A percentile compares a stretch with the other conserved stretches of the same genome.
Evolutionary conservation across 352 stramenopile genomes (phyloP).

Genomic region (Globisporangium heterothallicum): DNA sequence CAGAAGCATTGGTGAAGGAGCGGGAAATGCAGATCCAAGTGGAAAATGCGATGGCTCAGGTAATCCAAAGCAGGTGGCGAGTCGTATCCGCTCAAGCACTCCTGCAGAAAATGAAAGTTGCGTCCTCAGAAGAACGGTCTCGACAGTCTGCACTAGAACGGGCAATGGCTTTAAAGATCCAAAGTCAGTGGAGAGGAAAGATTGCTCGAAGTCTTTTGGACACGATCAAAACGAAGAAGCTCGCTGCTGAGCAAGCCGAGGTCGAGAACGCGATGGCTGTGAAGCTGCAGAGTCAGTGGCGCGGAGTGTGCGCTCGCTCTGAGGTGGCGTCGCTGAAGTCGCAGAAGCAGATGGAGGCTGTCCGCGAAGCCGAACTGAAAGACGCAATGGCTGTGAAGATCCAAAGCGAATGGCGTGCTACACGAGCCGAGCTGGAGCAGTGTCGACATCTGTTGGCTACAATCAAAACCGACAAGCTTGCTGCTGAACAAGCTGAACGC

Average conservation of each 20-base stretch:
- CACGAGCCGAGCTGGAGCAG: not conserved
- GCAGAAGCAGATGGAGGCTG: not conserved
- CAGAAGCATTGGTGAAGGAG: conserved; percentile 14
- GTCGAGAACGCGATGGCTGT: conserved; percentile 3
- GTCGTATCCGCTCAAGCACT: not conserved
- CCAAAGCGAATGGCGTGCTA: not conserved
- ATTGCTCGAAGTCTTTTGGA: too few species aligned
- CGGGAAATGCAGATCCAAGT: conserved; percentile 10
- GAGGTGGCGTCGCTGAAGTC: not conserved
- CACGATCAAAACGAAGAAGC: not conserved
- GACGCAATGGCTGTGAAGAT: not conserved
- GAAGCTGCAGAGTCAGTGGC: not conserved
- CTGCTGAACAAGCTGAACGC: not conserved
- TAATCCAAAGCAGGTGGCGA: conserved; percentile 34
- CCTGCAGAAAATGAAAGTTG: conserved; percentile 1
- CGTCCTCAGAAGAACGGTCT: not conserved
- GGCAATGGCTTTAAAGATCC: conserved; percentile 12
- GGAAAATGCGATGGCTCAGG: conserved; percentile 16
- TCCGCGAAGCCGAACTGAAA: conserved; percentile 1
- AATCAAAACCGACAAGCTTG: not conserved
- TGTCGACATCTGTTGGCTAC: not conserved
- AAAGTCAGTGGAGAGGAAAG: conserved; percentile 6
- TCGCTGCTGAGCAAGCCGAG: not conserved
- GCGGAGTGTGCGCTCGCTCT: not conserved
- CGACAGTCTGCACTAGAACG: conserved; percentile 5